Evolutionary conservation across 768 basidiomycete genomes (phyloP).

Genomic region (Lactarius sp.): DNA sequence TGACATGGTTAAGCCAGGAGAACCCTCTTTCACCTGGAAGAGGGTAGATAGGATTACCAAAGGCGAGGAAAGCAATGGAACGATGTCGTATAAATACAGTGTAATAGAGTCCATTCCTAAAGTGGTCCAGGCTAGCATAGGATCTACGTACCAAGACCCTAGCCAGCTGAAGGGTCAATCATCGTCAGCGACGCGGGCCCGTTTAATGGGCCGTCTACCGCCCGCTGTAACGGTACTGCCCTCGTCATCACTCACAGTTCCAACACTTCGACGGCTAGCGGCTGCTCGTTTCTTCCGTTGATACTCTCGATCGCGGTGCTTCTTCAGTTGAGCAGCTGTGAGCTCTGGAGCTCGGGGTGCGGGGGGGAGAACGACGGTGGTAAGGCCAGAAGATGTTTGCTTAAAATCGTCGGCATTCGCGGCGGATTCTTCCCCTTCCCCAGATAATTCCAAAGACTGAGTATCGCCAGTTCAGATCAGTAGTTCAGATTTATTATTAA

Average conservation of each 20-base stretch:
- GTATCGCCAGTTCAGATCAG: conserved; percentile 14
- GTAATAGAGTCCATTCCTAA: conserved; percentile 9
- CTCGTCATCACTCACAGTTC: conserved; percentile 72
- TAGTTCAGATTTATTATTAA: not conserved
- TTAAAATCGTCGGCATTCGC: conserved; percentile 66
- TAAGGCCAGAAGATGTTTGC: conserved; percentile 65
- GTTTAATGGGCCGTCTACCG: conserved; percentile 59
- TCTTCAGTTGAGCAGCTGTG: conserved; percentile 69
- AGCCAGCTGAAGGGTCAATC: conserved; percentile 11
- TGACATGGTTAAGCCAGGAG: conserved; percentile 26
- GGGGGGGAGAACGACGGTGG: conserved; percentile 73
- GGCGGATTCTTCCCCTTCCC: conserved; percentile 59
- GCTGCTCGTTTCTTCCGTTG: conserved; percentile 70
- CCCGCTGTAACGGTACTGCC: conserved; percentile 38
- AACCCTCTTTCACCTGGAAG: not conserved
- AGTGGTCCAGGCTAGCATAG: not conserved
- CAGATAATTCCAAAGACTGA: conserved; percentile 71
- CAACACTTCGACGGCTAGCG: conserved; percentile 56
- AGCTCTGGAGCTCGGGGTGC: conserved; percentile 64
- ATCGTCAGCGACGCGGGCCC: conserved; percentile 61
- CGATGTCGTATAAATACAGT: conserved; percentile 18
- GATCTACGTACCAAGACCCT: not conserved
- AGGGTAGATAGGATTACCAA: not conserved
- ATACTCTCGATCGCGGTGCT: conserved; percentile 74
- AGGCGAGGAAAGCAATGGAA: conserved; percentile 8